Conservation (phyloP, 805 yeast genomes). For the Kuraishia cidri region DNA sequence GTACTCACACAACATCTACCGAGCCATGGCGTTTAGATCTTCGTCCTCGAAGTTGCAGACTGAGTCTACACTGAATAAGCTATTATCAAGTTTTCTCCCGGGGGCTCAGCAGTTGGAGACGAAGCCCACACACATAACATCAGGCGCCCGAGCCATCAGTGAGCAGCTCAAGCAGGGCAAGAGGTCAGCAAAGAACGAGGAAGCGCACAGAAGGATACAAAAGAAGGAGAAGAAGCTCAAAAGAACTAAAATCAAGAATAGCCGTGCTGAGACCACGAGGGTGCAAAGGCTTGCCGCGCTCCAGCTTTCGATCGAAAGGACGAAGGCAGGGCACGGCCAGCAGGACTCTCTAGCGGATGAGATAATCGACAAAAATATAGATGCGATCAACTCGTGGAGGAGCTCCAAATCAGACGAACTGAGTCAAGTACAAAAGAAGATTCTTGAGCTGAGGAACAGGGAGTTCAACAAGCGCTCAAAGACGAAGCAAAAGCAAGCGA, state of each 20-base stretch:
- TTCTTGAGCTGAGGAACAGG: slow-evolving; percentile 32
- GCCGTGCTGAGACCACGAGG: slow-evolving; percentile 6
- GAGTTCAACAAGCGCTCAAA: slow-evolving; percentile 26
- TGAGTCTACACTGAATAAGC: slow-evolving; percentile 8
- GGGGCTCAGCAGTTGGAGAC: slow-evolving; percentile 7
- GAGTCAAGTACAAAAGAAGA: slow-evolving; percentile 28
- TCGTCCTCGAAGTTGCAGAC: slow-evolving; percentile 4
- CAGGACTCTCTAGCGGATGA: slow-evolving; percentile 24
- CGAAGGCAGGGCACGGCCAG: slow-evolving; percentile 24
- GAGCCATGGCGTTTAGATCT: slow-evolving; percentile 6
- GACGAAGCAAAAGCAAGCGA: slow-evolving; percentile 18
- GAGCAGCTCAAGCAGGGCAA: slow-evolving; percentile 11
- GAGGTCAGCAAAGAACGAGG: slow-evolving; percentile 10
- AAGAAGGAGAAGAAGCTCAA: slow-evolving; percentile 9
- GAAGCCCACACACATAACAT: slow-evolving; percentile 4
- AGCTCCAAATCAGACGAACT: slow-evolving; percentile 28
- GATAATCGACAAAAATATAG: slow-evolving; percentile 25
- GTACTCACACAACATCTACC: too few species aligned
- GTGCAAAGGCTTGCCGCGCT: slow-evolving; percentile 13
- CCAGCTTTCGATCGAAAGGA: slow-evolving; percentile 6
- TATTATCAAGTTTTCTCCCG: slow-evolving; percentile 16
- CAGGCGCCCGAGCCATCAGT: slow-evolving; percentile 2
- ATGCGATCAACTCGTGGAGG: slow-evolving; percentile 31
- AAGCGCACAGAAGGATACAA: slow-evolving; percentile 8
- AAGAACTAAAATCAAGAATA: slow-evolving; percentile 9